Evolutionary conservation across 192 early-diverging fungal species (phyloP).

Genomic region (Pecoramyces ruminantium): DNA sequence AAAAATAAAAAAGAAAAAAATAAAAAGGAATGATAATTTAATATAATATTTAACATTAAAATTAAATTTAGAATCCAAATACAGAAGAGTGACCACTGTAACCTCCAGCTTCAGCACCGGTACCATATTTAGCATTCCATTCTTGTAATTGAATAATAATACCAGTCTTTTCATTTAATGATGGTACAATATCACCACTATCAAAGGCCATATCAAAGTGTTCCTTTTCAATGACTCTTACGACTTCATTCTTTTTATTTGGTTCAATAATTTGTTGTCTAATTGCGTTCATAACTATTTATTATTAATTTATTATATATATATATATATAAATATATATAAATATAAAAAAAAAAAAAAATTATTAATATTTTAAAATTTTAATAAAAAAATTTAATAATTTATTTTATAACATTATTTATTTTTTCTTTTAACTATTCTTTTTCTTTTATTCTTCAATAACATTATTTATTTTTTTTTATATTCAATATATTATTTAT

Average conservation of each 20-base stretch:
- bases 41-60: too few species aligned
- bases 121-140: neutral
- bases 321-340: too few species aligned
- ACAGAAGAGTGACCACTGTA: neutral
- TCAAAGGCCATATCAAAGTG: neutral
- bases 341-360: neutral
- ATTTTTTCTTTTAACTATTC: too few species aligned
- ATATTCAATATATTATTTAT: too few species aligned
- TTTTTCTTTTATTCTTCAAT: too few species aligned
- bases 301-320: too few species aligned
- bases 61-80: neutral
- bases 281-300: neutral
- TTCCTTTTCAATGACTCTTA: neutral
- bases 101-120: neutral
- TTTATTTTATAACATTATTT: too few species aligned
- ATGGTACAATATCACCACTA: neutral
- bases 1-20: too few species aligned
- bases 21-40: too few species aligned
- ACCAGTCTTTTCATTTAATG: neutral
- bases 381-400: too few species aligned
- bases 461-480: too few species aligned
- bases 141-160: neutral
- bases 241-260: neutral
- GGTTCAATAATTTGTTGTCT: neutral
- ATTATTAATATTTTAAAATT: neutral